These are phyloP conservation scores for Hamamelis virginiana DNA, from an alignment of 164 flowering plant species.

Conservation along the genomic window DNA sequence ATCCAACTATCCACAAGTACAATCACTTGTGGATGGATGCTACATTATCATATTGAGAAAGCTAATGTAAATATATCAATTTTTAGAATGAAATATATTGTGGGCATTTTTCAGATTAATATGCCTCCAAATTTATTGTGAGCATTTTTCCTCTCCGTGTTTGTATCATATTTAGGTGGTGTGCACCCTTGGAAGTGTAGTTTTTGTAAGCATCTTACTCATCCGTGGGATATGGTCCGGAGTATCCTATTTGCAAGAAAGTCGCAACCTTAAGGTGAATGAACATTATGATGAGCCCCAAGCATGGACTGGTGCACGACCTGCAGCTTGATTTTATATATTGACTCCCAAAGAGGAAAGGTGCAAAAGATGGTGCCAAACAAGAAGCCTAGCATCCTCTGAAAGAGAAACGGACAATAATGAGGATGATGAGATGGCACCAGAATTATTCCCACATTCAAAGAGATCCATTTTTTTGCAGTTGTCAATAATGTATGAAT, in stretches of 20 bases:
- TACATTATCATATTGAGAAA: not conserved
- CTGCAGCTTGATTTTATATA: conserved; percentile 46
- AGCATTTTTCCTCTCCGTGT: not conserved
- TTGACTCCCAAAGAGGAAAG: not conserved
- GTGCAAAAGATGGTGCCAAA: not conserved
- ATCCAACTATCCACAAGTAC: not conserved
- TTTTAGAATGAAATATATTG: not conserved
- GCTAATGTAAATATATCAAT: not conserved
- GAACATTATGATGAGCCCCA: conserved; percentile 36
- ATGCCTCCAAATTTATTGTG: no score
- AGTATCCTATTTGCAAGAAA: conserved; percentile 59
- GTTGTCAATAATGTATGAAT: no score
- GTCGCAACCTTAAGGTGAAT: conserved; percentile 29
- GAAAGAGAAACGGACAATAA: not conserved
- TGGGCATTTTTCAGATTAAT: no score
- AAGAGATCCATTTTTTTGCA: not conserved
- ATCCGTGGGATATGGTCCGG: conserved; percentile 77
- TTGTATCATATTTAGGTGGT: conserved; percentile 50
- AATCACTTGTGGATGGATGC: not conserved
- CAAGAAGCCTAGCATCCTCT: not conserved
- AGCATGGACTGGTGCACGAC: conserved; percentile 60
- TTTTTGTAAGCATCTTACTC: conserved; percentile 74
- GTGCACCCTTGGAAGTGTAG: conserved; percentile 77
- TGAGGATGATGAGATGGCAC: not conserved
- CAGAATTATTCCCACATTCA: not conserved